Percentiles rank a stretch among this genome's conserved stretches.
Conservation (phyloP, 139 green algal species). For the Chlorella sp. region DNA sequence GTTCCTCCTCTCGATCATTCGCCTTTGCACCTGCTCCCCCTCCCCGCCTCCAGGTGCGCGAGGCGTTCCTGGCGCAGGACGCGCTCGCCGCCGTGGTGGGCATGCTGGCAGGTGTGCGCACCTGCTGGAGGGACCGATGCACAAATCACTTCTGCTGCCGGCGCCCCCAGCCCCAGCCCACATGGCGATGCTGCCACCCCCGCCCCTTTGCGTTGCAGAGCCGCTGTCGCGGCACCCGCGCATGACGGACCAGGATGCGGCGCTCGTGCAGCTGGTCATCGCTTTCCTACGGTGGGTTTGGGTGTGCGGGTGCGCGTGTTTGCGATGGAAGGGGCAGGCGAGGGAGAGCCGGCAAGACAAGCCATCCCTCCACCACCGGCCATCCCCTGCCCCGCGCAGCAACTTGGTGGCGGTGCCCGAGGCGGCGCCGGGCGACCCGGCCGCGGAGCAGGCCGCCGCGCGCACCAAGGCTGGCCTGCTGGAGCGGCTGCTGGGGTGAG, state of each 20-base stretch:
- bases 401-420: conserved; percentile 85
- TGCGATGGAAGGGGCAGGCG: no score
- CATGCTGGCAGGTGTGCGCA: conserved; percentile 69
- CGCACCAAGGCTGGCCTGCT: conserved; percentile 50
- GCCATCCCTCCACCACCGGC: background rate
- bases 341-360: no score
- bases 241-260: conserved; percentile 59
- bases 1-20: background rate
- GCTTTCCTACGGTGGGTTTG: conserved; percentile 71
- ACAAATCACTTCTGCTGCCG: no score
- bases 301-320: no score
- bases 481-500: conserved; percentile 55
- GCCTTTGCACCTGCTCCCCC: background rate
- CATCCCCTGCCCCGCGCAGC: conserved; percentile 29
- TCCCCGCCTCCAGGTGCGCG: conserved; percentile 50
- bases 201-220: no score
- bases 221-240: conserved; percentile 70
- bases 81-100: conserved; percentile 65
- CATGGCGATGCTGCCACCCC: no score
- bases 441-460: conserved; percentile 1
- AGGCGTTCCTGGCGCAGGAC: conserved; percentile 65
- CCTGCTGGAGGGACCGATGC: no score
- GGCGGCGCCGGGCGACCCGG: background rate
- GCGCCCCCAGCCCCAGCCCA: no score
- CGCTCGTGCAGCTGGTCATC: conserved; percentile 85